Evolutionary conservation across 106 monocot species (phyloP).

Genomic region (Dioscorea zingiberensis): DNA sequence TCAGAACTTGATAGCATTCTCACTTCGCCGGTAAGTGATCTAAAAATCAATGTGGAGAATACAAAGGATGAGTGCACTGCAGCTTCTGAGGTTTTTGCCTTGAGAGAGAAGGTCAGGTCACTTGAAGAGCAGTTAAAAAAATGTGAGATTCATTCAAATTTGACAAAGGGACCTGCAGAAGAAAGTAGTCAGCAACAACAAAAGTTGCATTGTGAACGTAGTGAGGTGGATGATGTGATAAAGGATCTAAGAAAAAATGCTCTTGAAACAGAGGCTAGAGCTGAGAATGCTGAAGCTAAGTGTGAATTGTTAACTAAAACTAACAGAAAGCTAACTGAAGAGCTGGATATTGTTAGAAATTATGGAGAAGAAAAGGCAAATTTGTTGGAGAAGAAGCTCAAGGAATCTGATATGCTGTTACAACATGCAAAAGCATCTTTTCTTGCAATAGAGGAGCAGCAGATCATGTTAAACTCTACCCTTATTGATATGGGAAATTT

Average conservation of each 20-base stretch:
- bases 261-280: conserved; percentile 43
- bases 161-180: conserved; percentile 21
- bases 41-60: conserved; percentile 26
- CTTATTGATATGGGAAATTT: conserved; percentile 77
- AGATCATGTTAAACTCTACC: conserved; percentile 47
- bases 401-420: conserved; percentile 64
- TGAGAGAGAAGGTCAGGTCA: conserved; percentile 33
- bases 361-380: conserved; percentile 33
- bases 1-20: conserved; percentile 3
- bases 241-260: conserved; percentile 29
- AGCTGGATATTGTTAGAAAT: conserved; percentile 39
- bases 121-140: conserved; percentile 53
- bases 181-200: conserved; percentile 24
- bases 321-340: conserved; percentile 47
- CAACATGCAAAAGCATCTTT: conserved; percentile 75
- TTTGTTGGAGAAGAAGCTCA: conserved; percentile 55
- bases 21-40: conserved; percentile 9
- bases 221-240: conserved; percentile 32
- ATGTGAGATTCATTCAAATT: conserved; percentile 23
- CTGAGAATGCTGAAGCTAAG: conserved; percentile 41
- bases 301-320: conserved; percentile 35
- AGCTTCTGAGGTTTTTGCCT: conserved; percentile 18
- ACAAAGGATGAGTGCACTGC: conserved; percentile 18
- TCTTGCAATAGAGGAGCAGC: conserved; percentile 70
- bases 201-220: conserved; percentile 17